Evolutionary conservation across 1,139 yeast species (phyloP).

Genomic region (Spencermartinsiella ligniputridi): DNA sequence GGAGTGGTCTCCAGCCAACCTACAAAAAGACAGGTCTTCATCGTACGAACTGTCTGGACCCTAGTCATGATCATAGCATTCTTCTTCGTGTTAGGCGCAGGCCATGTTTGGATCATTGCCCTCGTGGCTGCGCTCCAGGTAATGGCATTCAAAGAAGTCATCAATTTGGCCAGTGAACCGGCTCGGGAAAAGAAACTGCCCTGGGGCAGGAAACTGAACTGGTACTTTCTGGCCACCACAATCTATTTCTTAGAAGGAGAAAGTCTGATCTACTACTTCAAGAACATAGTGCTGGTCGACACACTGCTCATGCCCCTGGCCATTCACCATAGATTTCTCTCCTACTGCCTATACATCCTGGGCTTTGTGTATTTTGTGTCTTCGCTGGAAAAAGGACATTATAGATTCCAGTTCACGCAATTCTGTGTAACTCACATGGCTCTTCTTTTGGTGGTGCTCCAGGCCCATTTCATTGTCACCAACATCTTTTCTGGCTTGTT

Average conservation of each 20-base stretch:
- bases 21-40: slow-evolving; percentile 71
- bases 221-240: slow-evolving; percentile 72
- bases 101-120: slow-evolving; percentile 76
- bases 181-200: slow-evolving; percentile 82
- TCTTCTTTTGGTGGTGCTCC: slow-evolving; percentile 81
- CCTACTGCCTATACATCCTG: slow-evolving; percentile 77
- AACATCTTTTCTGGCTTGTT: slow-evolving; percentile 86
- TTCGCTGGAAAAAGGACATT: slow-evolving; percentile 82
- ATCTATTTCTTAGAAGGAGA: slow-evolving; percentile 88
- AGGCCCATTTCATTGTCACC: slow-evolving; percentile 87
- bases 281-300: slow-evolving; percentile 41
- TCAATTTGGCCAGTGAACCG: slow-evolving; percentile 74
- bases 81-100: slow-evolving; percentile 70
- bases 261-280: slow-evolving; percentile 62
- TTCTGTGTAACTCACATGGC: slow-evolving; percentile 95
- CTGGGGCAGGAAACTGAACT: slow-evolving; percentile 76
- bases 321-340: slow-evolving; percentile 74
- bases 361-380: slow-evolving; percentile 90
- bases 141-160: slow-evolving; percentile 85
- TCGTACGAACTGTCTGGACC: slow-evolving; percentile 93
- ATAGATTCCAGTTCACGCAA: slow-evolving; percentile 90
- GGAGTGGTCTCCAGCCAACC: background rate
- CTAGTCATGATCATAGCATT: slow-evolving; percentile 81
- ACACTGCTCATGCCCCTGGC: slow-evolving; percentile 42
- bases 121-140: slow-evolving; percentile 72